Base-by-base conservation (phyloP, 371 early-diverging fungal genomes). In the Mucor velutinosus region DNA sequence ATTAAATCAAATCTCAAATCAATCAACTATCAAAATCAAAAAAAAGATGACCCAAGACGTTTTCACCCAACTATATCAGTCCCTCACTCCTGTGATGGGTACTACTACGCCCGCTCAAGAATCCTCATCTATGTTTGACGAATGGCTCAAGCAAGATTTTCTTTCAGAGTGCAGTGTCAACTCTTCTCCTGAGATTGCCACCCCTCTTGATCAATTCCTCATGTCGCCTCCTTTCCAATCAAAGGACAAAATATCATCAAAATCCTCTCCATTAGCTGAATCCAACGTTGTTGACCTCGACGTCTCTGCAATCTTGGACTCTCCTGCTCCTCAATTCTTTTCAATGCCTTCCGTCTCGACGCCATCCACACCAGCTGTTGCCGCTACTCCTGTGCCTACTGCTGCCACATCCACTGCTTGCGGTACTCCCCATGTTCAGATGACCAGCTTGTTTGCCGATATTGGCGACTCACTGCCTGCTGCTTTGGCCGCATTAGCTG, bases 21-120 rank as follows among this genome's bases (percentile, higher is more conserved):
- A 27, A 62, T 25, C 23, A 30, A 17, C 32, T 29, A 55, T n/a
- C 15, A 35, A 12, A 60, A 60, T 47, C 19, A 32, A 49, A 55
- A 71, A 65, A 63, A 69, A 65, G 66, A 73, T 65, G 71, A 58
- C 68, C 33, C 68, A 73, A 64, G 68, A 70, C 71, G 73, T 71
- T 43, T 76, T 76, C 62, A 60, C 71, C 67, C 76, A 76, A 71
- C 71, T 76, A 33, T 76, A 70, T 56, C 73, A 76, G 68, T 65
- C 73, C 27, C 65, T 76, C 39, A 70, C 65, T 33, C 70, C 74
- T 23, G 57, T 57, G 5, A 63, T 60, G 60, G 59, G 49, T 43
- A 61, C 62, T n/a, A 43, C 69, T 4, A 33, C 58, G 25, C 64
- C 69, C 8, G 49, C 58, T 43, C 65, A 61, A 47, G 62, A 64